Conservation (phyloP, 2,329 filamentous ascomycete genomes). For the Aspergillus thermomutatus region DNA sequence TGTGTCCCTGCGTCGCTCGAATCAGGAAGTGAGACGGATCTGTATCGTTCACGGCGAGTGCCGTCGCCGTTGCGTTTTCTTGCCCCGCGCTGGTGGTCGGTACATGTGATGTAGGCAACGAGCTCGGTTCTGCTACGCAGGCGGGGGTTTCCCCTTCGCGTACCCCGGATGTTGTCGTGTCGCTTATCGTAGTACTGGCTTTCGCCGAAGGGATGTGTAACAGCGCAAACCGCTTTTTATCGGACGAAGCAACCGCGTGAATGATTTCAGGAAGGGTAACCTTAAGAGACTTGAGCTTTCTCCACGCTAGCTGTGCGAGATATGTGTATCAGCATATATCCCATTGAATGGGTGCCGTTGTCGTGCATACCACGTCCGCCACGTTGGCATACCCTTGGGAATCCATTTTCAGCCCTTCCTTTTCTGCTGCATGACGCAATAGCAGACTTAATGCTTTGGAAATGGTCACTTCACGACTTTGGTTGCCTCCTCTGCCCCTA, state of each 20-base stretch:
- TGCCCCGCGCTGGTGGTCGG: slow-evolving; percentile 29
- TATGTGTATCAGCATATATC: not conserved
- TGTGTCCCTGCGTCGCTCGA: slow-evolving; percentile 93
- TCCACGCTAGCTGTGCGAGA: slow-evolving; percentile 52
- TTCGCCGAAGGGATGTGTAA: slow-evolving; percentile 49
- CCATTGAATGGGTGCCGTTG: not conserved
- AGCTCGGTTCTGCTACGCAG: not conserved
- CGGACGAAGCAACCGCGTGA: slow-evolving; percentile 66
- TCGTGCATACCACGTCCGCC: slow-evolving; percentile 51
- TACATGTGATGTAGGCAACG: not conserved
- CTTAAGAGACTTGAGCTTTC: slow-evolving; percentile 63
- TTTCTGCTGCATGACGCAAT: slow-evolving; percentile 59
- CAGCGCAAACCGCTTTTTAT: slow-evolving; percentile 88
- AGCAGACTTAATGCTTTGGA: slow-evolving; percentile 45
- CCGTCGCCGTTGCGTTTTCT: slow-evolving; percentile 31
- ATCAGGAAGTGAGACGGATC: slow-evolving; percentile 73
- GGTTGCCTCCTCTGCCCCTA: slow-evolving; percentile 6
- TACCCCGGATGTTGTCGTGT: slow-evolving; percentile 14
- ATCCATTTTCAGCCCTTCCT: slow-evolving; percentile 58
- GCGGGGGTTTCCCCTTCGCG: slow-evolving; percentile 4
- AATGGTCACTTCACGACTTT: slow-evolving; percentile 34
- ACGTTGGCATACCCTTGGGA: slow-evolving; percentile 60
- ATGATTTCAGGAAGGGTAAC: slow-evolving; percentile 73
- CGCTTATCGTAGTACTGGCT: not conserved
- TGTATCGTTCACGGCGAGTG: slow-evolving; percentile 35